Evolutionary conservation across 2,329 filamentous ascomycete species (phyloP).

Genomic region (Alternaria postmessia): DNA sequence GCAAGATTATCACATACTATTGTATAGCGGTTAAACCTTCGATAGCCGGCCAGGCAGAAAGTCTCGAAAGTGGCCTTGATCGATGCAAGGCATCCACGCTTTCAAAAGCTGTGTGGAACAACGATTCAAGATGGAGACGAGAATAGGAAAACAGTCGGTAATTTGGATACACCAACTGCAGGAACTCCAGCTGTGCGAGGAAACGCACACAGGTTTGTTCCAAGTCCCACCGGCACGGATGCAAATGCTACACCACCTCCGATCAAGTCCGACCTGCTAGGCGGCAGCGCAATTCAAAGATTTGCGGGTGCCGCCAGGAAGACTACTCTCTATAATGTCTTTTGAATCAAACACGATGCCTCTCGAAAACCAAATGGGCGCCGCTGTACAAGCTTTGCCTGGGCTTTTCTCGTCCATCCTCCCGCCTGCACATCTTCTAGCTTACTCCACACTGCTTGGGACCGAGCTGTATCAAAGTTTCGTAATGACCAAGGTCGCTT

Average conservation of each 20-base stretch:
- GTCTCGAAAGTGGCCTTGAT: no score
- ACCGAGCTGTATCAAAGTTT: slow-evolving; percentile 54
- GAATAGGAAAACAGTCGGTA: no score
- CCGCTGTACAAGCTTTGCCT: neutral
- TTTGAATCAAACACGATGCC: rapidly evolving
- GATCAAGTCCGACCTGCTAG: slow-evolving; percentile 2
- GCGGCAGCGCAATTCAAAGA: slow-evolving; percentile 12
- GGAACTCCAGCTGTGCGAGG: no score
- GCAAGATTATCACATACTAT: no score
- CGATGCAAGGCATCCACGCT: no score
- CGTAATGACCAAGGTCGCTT: slow-evolving; percentile 52
- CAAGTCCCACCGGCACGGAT: neutral
- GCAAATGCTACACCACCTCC: neutral
- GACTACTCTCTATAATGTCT: no score
- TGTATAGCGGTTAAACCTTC: rapidly evolving
- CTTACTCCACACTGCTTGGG: slow-evolving; percentile 53
- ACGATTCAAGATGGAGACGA: no score
- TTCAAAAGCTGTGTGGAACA: no score
- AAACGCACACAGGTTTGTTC: no score
- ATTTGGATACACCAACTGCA: rapidly evolving
- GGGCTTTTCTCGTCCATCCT: slow-evolving; percentile 11
- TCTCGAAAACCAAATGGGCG: neutral
- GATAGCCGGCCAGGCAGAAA: rapidly evolving
- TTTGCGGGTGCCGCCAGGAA: neutral
- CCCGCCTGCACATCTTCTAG: slow-evolving; percentile 49